Base-by-base conservation (phyloP, 305 asterid genomes). In the Fraxinus ornus region DNA sequence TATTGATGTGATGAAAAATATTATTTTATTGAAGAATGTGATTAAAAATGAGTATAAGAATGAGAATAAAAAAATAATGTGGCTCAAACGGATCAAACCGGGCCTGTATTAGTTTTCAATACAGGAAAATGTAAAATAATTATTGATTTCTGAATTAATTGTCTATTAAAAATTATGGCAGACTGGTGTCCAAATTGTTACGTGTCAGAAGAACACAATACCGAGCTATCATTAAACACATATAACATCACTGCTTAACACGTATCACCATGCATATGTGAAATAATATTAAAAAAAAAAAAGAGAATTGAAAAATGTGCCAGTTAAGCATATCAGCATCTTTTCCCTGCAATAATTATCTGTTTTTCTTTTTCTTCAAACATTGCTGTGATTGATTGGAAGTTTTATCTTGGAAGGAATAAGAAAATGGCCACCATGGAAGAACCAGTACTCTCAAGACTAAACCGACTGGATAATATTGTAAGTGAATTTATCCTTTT, bases 391-490 rank as follows among this genome's bases (percentile, higher is more conserved):
- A 24, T 64, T 21, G 26, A 10, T 64, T 21, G 12, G 72, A 64
- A 24, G 15, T 9, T 62, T 62, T 22, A 21, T 22, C 1, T 62
- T 8, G 72, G n/a, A 77, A 52, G 15, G 72, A 7, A 28, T 47
- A 52, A 49, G 21, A 13, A 60, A 32, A 77, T 47, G 60, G 62
- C 37, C 0, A 10, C 15, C 39, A 36, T 60, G 13, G 81, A 79
- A 10, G 81, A 79, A 79, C 76, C 81, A 4, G 4, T 62, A 8
- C 76, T 79, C 32, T 55, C 81, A 3, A 60, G 81, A 79, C 75
- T 79, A n/a, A 71, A 62, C 52, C 81, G 76, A 19, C 55, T 79
- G 26, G 81, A 79, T 21, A 79, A 35, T 13, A 79, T 79, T 19
- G 76, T 79, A 22, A 78, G 81, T 78, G n/a, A 22, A 62, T 3